A percentile compares a stretch with the other conserved stretches of the same genome.
Conservation (phyloP, 208 protist species). For the Trypanosomatidae sp. region DNA sequence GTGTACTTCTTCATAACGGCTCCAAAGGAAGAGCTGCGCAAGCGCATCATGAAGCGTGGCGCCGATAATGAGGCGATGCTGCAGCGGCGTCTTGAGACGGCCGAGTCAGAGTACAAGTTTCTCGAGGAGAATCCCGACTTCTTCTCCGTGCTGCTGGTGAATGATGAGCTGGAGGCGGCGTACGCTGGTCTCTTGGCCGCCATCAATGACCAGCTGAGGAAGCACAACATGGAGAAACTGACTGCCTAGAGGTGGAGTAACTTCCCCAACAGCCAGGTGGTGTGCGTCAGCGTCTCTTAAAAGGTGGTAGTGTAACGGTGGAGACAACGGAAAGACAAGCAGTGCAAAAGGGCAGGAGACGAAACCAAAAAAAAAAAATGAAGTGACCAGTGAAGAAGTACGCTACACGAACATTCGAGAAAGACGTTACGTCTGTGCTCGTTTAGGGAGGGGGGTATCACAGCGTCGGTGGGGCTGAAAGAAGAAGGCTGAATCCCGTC, state of each 20-base stretch:
- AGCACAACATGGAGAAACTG: slow-evolving; percentile 56
- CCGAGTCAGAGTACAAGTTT: slow-evolving; percentile 75
- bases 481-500: not conserved
- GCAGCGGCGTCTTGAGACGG: slow-evolving; percentile 71
- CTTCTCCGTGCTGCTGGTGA: slow-evolving; percentile 70
- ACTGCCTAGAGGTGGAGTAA: slow-evolving; percentile 7
- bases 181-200: slow-evolving; percentile 56
- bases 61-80: slow-evolving; percentile 77
- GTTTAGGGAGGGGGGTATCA: not conserved
- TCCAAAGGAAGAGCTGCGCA: slow-evolving; percentile 75
- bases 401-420: not conserved
- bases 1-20: slow-evolving; percentile 83
- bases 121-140: slow-evolving; percentile 64
- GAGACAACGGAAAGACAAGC: not conserved
- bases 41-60: slow-evolving; percentile 76
- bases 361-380: not conserved
- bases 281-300: not conserved
- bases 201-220: slow-evolving; percentile 54
- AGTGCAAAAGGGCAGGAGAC: not conserved
- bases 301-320: not conserved
- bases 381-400: not conserved
- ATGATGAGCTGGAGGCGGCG: slow-evolving; percentile 71
- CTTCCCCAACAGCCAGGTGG: not conserved
- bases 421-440: not conserved
- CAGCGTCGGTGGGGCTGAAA: not conserved